Evolutionary conservation across 257 asterid genomes (phyloP), one percentile per base, ranked within the genome.

Genomic region (Primulina huaijiensis): DNA sequence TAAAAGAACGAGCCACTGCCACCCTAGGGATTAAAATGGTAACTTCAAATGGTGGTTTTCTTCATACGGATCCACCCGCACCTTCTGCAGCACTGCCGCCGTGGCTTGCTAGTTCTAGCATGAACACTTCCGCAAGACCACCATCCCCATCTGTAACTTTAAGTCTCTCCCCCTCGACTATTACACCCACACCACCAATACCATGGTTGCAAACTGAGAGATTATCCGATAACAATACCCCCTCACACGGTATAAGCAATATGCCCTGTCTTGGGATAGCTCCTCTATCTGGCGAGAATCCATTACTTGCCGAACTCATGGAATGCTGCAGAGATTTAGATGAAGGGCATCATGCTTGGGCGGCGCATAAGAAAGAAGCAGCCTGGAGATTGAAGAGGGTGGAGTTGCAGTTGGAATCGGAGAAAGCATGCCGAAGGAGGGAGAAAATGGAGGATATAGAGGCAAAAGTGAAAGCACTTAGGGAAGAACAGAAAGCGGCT

Each of bases 371-470:
- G 68, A 93, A 93, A 35, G 99, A 93, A 74, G 88, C 96, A 1
- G 87, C 87, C 0, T 93, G 97, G 99, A 83, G 96, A 79, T 40
- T 93, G 81, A 90, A 83, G 70, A 65, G 97, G 74, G 92, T 89
- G 0, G 97, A 93, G 37, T 64, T 90, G 75, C 97, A 89, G 59
- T 69, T 89, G 69, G 99, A 93, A 64, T 88, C 99, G 0, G 97
- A 93, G 85, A 93, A 93, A 75, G 91, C 96, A 0, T 60, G 80
- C 62, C 73, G 87, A 68, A 87, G 80, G 78, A 82, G 89, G 81
- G 96, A 89, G 90, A 90, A 88, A 46, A 82, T 79, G 84, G 95
- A 89, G 46, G 99, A 89, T 29, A 82, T 86, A 2, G 99, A 93
- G 43, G 90, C 90, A 2, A 93, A 89, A 74, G 82, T 89, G 64